Percentiles rank a stretch among this genome's conserved stretches.
Conservation (phyloP, 2,329 filamentous ascomycete species). For the Clarireedia paspali region DNA sequence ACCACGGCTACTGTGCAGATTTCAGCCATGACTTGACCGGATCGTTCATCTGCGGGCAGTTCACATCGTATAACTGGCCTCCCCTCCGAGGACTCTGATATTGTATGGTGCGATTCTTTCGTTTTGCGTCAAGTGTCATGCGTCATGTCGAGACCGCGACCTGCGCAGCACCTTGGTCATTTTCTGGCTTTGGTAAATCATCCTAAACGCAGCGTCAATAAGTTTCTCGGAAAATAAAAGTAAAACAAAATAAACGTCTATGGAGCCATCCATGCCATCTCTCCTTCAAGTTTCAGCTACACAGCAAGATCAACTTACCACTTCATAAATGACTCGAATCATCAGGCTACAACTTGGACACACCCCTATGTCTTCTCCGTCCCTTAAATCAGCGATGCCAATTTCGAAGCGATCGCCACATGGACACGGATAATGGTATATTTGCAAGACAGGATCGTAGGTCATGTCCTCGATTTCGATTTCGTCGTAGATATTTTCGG, state of each 20-base stretch:
- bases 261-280: no score
- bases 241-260: no score
- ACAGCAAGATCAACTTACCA: slow-evolving; percentile 42
- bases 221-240: not conserved
- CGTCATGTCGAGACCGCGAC: slow-evolving; percentile 14
- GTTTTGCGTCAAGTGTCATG: not conserved
- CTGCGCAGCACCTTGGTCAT: slow-evolving; percentile 11
- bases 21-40: no score
- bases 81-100: not conserved
- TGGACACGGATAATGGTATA: slow-evolving; percentile 94
- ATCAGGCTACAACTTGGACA: slow-evolving; percentile 96
- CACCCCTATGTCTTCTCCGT: slow-evolving; percentile 90
- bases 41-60: no score
- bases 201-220: slow-evolving; percentile 31
- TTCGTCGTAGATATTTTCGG: slow-evolving; percentile 79
- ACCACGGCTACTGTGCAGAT: no score
- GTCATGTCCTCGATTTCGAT: slow-evolving; percentile 99
- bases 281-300: not conserved
- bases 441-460: slow-evolving; percentile 70
- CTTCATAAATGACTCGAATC: slow-evolving; percentile 90
- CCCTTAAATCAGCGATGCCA: slow-evolving; percentile 71
- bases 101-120: not conserved
- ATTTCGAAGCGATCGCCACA: slow-evolving; percentile 97
- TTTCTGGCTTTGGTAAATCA: slow-evolving; percentile 39
- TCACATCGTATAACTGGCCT: no score